phyloP scores from a whole-genome alignment of 1,284 basidiomycete genomes.

The Marasmius oreades region DNA sequence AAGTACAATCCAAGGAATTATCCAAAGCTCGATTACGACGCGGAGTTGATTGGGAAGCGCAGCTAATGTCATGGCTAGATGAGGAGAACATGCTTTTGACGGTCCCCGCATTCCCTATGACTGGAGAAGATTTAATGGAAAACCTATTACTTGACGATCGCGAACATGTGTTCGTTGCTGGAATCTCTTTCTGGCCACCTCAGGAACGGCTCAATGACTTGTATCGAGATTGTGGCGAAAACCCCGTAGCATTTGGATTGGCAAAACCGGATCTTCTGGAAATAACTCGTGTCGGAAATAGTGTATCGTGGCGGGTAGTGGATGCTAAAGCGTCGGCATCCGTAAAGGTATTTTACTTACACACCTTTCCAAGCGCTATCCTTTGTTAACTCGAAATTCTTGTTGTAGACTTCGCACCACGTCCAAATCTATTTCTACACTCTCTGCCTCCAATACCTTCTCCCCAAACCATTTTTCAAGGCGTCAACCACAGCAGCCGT shows the following conservation, averaged over 20 bases:
- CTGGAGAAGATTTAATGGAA: conserved; percentile 31
- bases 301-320: conserved; percentile 47
- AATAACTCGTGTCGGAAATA: conserved; percentile 32
- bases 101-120: conserved; percentile 32
- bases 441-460: conserved; percentile 37
- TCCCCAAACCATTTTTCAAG: conserved; percentile 31
- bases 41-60: conserved; percentile 47
- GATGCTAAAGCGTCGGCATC: conserved; percentile 45
- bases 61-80: conserved; percentile 45
- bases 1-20: conserved; percentile 24
- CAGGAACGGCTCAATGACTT: conserved; percentile 27
- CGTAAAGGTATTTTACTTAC: conserved; percentile 31
- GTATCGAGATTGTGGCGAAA: conserved; percentile 27
- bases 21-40: conserved; percentile 38
- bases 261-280: conserved; percentile 48
- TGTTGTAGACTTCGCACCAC: conserved; percentile 43
- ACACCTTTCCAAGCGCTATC: not conserved
- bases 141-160: conserved; percentile 40
- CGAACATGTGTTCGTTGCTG: conserved; percentile 47
- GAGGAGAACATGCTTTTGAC: conserved; percentile 36
- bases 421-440: conserved; percentile 50
- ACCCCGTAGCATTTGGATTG: conserved; percentile 39
- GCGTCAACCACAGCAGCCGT: conserved; percentile 33
- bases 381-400: not conserved
- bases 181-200: conserved; percentile 39